These are phyloP conservation scores for Poa pratensis DNA, from an alignment of 176 grass and related monocot genomes.

Conservation along the genomic window DNA sequence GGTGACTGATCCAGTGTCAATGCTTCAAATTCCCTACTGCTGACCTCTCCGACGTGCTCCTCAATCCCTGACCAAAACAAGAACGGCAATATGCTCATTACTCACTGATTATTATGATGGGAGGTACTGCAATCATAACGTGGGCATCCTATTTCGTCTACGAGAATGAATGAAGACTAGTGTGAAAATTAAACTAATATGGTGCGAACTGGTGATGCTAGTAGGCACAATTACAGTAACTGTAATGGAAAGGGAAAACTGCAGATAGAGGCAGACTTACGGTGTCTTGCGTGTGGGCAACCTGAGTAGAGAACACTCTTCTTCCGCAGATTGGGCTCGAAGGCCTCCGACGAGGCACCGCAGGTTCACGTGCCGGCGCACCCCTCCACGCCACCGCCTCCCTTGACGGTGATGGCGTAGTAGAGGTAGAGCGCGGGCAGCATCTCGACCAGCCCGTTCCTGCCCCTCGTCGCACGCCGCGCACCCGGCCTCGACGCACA, in stretches of 20 bases:
- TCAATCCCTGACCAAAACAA: background rate
- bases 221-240: background rate
- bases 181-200: background rate
- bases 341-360: too few species aligned
- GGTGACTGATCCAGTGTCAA: background rate
- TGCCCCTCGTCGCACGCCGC: too few species aligned
- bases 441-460: too few species aligned
- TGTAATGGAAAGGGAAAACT: background rate
- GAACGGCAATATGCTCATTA: background rate
- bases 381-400: too few species aligned
- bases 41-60: background rate
- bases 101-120: background rate
- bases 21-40: background rate
- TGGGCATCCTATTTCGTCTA: background rate
- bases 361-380: too few species aligned
- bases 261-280: background rate
- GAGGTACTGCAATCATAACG: background rate
- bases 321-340: too few species aligned
- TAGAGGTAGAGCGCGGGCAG: too few species aligned
- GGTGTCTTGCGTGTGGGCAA: too few species aligned
- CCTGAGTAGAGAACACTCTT: too few species aligned
- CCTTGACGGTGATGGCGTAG: too few species aligned
- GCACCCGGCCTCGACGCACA: too few species aligned
- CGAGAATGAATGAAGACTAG: background rate
- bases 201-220: background rate